Evolutionary conservation across 2,329 filamentous ascomycete genomes (phyloP), one percentile per base, ranked within the genome.

Genomic region (Fusarium protoensiforme): DNA sequence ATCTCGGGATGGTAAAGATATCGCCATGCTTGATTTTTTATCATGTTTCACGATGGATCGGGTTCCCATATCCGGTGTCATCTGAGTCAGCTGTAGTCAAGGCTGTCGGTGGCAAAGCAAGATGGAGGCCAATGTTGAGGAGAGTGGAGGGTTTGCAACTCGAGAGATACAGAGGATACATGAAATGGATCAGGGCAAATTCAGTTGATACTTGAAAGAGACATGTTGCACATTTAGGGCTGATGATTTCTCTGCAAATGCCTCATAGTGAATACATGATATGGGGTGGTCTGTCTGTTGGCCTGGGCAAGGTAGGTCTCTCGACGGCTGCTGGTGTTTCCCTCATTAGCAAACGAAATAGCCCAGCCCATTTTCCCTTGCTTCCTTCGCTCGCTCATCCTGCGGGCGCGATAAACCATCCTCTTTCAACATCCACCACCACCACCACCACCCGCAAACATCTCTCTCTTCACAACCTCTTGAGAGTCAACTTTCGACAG

Each of bases 81-180:
- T 73, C 71, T 74, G 71, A 73, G 60, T 73, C 71, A 74, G 71
- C 73, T 72, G 60, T 71, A 14, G 61, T 65, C 64, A 41, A 72
- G 60, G 64, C 68, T 62, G 36, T 27, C 43, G 53, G 71, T 73
- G 71, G 71, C 71, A 74, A 73, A 74, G 64, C 51, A 71, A 36
- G 60, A 24, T 24, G 41, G 46, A 35, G 39, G 58, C n/a, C 38
- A 68, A 73, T 41, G 29, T 65, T 39, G 29, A 43, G 53, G 14
- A 18, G 20, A 10, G 63, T 16, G 24, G 22, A 57, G 29, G 33
- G 13, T 29, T 36, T 57, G 68, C 68, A 73, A 73, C 71, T 73
- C 68, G 46, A 65, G 29, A 46, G 38, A 69, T 65, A 43, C 57
- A 20, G 7, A 57, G 10, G 35, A 33, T 54, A 29, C 38, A 53